phyloP scores from a whole-genome alignment of 129 eudicot genomes.

The Silybum marianum region DNA sequence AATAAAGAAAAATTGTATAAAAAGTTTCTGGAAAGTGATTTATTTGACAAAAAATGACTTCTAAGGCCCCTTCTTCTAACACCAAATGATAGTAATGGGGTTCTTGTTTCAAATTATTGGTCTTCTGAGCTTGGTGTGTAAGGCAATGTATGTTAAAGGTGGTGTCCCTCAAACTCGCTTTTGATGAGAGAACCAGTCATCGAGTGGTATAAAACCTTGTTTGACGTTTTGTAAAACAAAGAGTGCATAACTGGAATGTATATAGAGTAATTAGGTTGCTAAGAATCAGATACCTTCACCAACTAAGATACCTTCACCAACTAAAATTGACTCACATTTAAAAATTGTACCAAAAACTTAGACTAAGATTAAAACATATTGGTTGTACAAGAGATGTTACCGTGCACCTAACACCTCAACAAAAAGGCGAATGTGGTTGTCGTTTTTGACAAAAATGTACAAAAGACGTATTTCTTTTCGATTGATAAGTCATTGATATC shows the following conservation, averaged over 20 bases:
- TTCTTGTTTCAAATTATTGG: neutral
- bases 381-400: neutral
- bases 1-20: neutral
- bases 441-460: neutral
- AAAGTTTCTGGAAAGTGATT: neutral
- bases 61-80: neutral
- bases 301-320: neutral
- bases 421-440: neutral
- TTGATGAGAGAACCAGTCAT: neutral
- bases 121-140: neutral
- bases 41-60: neutral
- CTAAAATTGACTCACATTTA: neutral
- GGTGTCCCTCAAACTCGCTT: neutral
- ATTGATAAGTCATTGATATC: neutral
- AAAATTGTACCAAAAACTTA: neutral
- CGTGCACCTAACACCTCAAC: neutral
- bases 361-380: neutral
- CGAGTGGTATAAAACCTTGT: neutral
- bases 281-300: neutral
- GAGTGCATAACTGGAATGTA: neutral
- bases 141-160: neutral
- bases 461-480: neutral
- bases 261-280: neutral
- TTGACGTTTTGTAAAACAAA: neutral
- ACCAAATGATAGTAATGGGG: neutral